Conservation (phyloP, 2,329 filamentous ascomycete species). For the Graphilbum fragrans region DNA sequence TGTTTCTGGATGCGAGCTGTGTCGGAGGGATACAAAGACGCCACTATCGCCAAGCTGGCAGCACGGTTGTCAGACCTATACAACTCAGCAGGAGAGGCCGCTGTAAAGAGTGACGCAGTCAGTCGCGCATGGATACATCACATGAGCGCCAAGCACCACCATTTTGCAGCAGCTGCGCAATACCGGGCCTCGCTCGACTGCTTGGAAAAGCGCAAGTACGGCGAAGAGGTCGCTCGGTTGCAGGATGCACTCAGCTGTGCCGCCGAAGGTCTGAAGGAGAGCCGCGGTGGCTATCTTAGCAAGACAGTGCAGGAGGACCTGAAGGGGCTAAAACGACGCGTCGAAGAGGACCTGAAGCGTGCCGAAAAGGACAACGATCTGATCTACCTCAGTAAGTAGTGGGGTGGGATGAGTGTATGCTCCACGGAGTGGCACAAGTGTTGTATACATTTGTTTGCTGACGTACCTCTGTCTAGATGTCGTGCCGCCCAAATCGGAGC, state of each 20-base stretch:
- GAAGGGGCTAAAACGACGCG: constrained; percentile 67
- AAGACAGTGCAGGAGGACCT: constrained; percentile 73
- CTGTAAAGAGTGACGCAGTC: constrained; percentile 78
- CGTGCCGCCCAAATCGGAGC: constrained; percentile 78
- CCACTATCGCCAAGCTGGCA: constrained; percentile 80
- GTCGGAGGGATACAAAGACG: constrained; percentile 86
- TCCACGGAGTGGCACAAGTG: too few species aligned
- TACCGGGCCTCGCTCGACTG: constrained; percentile 85
- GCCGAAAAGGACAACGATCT: constrained; percentile 95
- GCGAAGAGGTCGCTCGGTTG: constrained; percentile 84
- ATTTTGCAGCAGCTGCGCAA: constrained; percentile 92
- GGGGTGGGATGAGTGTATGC: too few species aligned
- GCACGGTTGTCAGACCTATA: constrained; percentile 87
- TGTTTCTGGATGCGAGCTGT: constrained; percentile 98
- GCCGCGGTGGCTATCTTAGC: constrained; percentile 60
- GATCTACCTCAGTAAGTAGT: constrained; percentile 66
- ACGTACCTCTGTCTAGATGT: constrained; percentile 44
- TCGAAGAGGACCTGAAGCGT: constrained; percentile 78
- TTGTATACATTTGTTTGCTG: too few species aligned
- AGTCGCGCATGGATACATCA: constrained; percentile 97
- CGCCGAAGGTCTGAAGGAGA: constrained; percentile 76
- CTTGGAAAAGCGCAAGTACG: constrained; percentile 86
- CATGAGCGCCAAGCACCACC: constrained; percentile 91
- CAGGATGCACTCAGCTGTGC: constrained; percentile 73
- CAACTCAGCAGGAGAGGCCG: constrained; percentile 69